phyloP scores from a whole-genome alignment of 345 rosid species.

The Cardamine occulta region DNA sequence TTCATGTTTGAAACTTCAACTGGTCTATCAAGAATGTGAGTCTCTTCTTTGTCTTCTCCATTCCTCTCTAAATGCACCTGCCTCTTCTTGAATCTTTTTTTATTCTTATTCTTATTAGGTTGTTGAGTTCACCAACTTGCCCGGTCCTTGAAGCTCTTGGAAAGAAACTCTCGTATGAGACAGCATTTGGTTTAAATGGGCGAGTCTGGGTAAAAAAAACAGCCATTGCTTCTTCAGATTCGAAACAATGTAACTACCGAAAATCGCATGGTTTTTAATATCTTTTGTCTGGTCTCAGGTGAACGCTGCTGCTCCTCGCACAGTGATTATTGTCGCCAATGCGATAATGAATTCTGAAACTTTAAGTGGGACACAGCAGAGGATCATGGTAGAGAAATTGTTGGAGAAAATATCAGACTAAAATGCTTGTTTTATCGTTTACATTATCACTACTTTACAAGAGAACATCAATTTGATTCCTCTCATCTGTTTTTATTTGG shows the following conservation, averaged over 20 bases:
- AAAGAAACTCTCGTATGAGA: slow-evolving; percentile 15
- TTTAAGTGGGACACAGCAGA: slow-evolving; percentile 20
- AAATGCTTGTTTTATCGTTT: not conserved
- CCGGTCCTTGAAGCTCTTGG: slow-evolving; percentile 18
- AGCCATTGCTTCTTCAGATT: not conserved
- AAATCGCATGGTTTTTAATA: slow-evolving; percentile 4
- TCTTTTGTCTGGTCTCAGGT: slow-evolving; percentile 9
- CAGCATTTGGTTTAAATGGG: slow-evolving; percentile 19
- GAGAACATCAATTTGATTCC: not conserved
- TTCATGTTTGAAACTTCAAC: slow-evolving; percentile 26
- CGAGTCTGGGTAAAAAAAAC: slow-evolving; percentile 2
- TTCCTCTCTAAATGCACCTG: not conserved
- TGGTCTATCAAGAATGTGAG: slow-evolving; percentile 17
- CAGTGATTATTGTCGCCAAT: slow-evolving; percentile 15
- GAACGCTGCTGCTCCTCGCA: slow-evolving; percentile 8
- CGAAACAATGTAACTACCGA: not conserved
- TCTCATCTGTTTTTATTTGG: not conserved
- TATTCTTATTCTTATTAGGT: slow-evolving; percentile 3
- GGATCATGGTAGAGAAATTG: slow-evolving; percentile 25
- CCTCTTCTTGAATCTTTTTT: slow-evolving; percentile 2
- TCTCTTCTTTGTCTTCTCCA: not conserved
- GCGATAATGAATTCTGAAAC: slow-evolving; percentile 19
- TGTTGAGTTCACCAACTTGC: slow-evolving; percentile 27
- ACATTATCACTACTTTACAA: not conserved
- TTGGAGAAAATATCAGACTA: slow-evolving; percentile 20